Percentiles rank a stretch among this genome's conserved stretches.
Evolutionary conservation across 2,329 filamentous ascomycete genomes (phyloP).

Genomic region (Paecilomyces sp.): DNA sequence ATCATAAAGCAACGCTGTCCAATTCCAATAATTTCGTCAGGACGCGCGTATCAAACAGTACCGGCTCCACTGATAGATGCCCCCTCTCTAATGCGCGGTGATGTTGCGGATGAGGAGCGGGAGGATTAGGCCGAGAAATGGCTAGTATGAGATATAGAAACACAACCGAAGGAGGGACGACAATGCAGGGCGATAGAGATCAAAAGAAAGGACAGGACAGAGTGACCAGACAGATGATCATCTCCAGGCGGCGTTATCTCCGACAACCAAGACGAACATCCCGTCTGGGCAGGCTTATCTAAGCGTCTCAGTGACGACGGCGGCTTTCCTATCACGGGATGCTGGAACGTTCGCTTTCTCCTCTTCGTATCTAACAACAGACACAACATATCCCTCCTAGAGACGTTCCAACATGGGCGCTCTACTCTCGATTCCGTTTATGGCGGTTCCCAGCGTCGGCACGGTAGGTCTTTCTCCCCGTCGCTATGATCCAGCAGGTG

Average conservation of each 20-base stretch:
- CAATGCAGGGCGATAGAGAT: neutral
- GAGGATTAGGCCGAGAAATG: neutral
- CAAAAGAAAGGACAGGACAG: neutral
- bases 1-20: constrained; percentile 1
- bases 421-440: constrained; percentile 77
- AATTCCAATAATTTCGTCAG: neutral
- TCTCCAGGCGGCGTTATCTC: constrained; percentile 1
- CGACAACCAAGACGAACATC: neutral
- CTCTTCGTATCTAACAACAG: neutral
- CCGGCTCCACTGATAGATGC: neutral
- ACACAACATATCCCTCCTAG: neutral
- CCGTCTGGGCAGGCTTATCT: constrained; percentile 1
- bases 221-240: neutral
- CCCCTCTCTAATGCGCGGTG: neutral
- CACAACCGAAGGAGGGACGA: neutral
- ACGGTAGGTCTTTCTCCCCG: constrained; percentile 51
- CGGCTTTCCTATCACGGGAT: neutral
- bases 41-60: neutral
- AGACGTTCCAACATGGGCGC: constrained; percentile 66
- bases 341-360: neutral
- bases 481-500: constrained; percentile 1
- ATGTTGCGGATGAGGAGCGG: neutral
- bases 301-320: constrained; percentile 3
- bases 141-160: neutral
- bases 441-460: constrained; percentile 79